These are phyloP conservation scores for Plasmodium billcollinsi DNA, from an alignment of 169 alveolate species.

Conservation along the genomic window DNA sequence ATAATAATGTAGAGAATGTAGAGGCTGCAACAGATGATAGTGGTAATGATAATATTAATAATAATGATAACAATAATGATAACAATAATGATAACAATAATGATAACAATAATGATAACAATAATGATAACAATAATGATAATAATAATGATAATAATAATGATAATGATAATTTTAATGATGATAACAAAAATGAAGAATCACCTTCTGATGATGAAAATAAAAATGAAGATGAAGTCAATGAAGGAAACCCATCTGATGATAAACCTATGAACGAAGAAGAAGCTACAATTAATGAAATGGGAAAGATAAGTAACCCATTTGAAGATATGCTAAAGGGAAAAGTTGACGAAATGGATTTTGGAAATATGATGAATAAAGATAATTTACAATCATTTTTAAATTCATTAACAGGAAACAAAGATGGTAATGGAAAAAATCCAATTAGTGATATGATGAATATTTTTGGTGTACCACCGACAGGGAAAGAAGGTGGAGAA, in stretches of 20 bases:
- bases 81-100: too few species aligned
- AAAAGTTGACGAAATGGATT: conserved; percentile 4
- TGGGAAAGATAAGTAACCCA: background rate
- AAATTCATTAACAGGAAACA: conserved; percentile 22
- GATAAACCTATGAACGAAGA: background rate
- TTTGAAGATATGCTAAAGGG: conserved; percentile 12
- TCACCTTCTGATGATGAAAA: background rate
- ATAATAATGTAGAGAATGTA: background rate
- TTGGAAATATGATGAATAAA: conserved; percentile 28
- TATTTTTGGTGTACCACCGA: background rate
- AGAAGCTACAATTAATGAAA: background rate
- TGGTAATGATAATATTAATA: background rate
- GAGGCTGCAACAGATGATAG: background rate
- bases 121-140: too few species aligned
- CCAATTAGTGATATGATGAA: background rate
- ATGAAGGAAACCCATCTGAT: background rate
- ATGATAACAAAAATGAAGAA: background rate
- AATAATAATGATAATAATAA: background rate
- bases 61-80: too few species aligned
- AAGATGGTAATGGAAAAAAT: background rate
- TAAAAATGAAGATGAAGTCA: background rate
- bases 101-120: too few species aligned
- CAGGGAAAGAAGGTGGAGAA: background rate
- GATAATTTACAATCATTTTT: conserved; percentile 11
- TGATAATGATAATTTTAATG: too few species aligned